A percentile compares a stretch with the other conserved stretches of the same genome.
Conservation (phyloP, 306 rosid species). For the Fagus sylvatica region DNA sequence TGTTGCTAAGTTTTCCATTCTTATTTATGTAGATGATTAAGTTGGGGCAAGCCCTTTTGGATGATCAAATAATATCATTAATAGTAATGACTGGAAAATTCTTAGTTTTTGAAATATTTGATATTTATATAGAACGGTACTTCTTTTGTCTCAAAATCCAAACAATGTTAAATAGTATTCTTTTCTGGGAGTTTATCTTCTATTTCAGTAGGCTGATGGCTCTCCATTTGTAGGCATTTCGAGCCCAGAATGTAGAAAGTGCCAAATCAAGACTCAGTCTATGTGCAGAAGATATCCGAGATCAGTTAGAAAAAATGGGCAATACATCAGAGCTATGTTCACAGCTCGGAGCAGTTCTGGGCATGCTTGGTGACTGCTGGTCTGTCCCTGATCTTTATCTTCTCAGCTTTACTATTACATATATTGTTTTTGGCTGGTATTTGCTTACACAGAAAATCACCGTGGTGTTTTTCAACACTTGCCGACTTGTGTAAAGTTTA, state of each 20-base stretch:
- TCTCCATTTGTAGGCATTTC: constrained; percentile 69
- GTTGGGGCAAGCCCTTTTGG: constrained; percentile 7
- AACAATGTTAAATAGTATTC: neutral
- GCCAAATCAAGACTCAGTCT: constrained; percentile 89
- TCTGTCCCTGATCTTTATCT: constrained; percentile 34
- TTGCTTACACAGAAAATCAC: neutral
- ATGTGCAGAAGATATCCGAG: constrained; percentile 80
- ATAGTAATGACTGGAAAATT: too few species aligned
- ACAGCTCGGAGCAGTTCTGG: constrained; percentile 98
- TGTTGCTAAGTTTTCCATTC: constrained; percentile 2
- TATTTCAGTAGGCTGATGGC: constrained; percentile 23
- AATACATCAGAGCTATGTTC: constrained; percentile 82
- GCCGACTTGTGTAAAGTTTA: neutral
- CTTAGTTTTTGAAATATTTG: too few species aligned
- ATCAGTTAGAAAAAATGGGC: constrained; percentile 71
- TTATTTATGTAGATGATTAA: constrained; percentile 14
- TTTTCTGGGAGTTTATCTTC: constrained; percentile 1
- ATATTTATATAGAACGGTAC: neutral
- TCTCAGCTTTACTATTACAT: neutral
- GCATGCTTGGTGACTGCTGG: constrained; percentile 99
- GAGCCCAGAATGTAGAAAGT: constrained; percentile 87
- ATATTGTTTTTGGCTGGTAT: neutral
- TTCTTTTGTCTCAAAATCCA: neutral
- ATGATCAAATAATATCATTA: neutral
- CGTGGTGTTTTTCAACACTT: constrained; percentile 1